Conservation (phyloP, 2,329 filamentous ascomycete genomes). For the Amauroascus niger region DNA sequence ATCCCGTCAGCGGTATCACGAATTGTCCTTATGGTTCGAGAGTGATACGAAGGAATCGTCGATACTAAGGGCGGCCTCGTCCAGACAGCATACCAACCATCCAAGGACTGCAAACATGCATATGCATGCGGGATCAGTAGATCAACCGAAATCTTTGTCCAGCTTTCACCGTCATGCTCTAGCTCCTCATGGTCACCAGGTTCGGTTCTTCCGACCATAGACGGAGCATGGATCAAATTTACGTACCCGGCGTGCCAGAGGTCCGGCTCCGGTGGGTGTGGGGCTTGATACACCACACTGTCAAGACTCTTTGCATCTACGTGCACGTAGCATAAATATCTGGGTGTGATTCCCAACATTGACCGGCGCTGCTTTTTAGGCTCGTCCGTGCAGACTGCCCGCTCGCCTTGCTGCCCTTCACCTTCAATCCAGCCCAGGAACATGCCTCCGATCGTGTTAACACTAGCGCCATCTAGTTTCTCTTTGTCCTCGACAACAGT, state of each 20-base stretch:
- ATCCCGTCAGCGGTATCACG: not conserved
- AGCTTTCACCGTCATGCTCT: not conserved
- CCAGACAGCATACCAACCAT: conserved; percentile 4
- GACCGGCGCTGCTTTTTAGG: not conserved
- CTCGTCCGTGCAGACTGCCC: not conserved
- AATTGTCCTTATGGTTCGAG: not conserved
- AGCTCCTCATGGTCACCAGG: not conserved
- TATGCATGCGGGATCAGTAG: not conserved
- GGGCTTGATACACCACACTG: conserved; percentile 6
- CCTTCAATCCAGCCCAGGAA: conserved; percentile 2
- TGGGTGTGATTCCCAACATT: not conserved
- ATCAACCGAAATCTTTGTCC: conserved; percentile 2
- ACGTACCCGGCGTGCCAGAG: conserved; percentile 2
- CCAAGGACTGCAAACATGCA: conserved; percentile 3
- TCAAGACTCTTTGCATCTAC: conserved; percentile 3
- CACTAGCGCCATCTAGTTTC: not conserved
- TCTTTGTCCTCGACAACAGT: conserved; percentile 8
- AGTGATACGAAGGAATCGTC: not conserved
- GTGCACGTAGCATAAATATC: conserved; percentile 7
- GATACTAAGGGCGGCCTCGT: not conserved
- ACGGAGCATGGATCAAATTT: conserved; percentile 1
- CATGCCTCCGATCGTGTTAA: not conserved
- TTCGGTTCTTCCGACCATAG: not conserved
- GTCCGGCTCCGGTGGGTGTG: not conserved
- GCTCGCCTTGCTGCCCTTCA: not conserved